phyloP scores from a whole-genome alignment of 2,329 filamentous ascomycete genomes.

The Pyrenochaeta sp. region DNA sequence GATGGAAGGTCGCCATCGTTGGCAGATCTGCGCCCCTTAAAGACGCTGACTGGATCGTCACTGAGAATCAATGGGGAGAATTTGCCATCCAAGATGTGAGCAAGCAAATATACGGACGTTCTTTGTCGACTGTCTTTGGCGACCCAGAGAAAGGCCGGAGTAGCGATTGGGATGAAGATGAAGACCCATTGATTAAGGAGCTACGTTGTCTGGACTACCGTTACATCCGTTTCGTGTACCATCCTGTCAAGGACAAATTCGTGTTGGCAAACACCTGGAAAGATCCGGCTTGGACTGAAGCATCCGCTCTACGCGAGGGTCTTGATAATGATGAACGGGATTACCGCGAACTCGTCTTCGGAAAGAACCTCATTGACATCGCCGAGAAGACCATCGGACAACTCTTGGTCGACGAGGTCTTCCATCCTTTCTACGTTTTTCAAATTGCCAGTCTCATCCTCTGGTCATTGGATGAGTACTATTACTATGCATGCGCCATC shows the following conservation, averaged over 20 bases:
- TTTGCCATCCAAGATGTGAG: slow-evolving; percentile 78
- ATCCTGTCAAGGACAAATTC: slow-evolving; percentile 89
- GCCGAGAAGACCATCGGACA: slow-evolving; percentile 85
- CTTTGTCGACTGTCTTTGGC: slow-evolving; percentile 75
- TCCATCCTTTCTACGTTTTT: slow-evolving; percentile 98
- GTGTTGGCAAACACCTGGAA: slow-evolving; percentile 89
- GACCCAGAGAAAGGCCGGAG: slow-evolving; percentile 68
- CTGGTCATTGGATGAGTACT: slow-evolving; percentile 96
- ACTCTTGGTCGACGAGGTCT: slow-evolving; percentile 89
- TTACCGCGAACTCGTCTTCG: slow-evolving; percentile 84
- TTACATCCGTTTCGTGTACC: slow-evolving; percentile 91
- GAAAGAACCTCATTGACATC: slow-evolving; percentile 89
- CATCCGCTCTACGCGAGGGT: slow-evolving; percentile 76
- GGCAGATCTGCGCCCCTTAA: slow-evolving; percentile 73
- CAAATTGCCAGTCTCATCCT: slow-evolving; percentile 92
- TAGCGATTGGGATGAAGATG: slow-evolving; percentile 73
- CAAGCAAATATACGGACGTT: slow-evolving; percentile 64
- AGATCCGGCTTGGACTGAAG: slow-evolving; percentile 85
- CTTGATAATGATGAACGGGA: slow-evolving; percentile 89
- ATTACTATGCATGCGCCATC: slow-evolving; percentile 96
- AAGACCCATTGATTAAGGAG: slow-evolving; percentile 76
- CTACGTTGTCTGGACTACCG: slow-evolving; percentile 87
- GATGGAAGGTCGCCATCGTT: slow-evolving; percentile 80
- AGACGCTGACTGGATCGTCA: slow-evolving; percentile 87
- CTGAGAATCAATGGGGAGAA: slow-evolving; percentile 98